phyloP scores from a whole-genome alignment of 306 rosid species.

The Vigna nakashimae region DNA sequence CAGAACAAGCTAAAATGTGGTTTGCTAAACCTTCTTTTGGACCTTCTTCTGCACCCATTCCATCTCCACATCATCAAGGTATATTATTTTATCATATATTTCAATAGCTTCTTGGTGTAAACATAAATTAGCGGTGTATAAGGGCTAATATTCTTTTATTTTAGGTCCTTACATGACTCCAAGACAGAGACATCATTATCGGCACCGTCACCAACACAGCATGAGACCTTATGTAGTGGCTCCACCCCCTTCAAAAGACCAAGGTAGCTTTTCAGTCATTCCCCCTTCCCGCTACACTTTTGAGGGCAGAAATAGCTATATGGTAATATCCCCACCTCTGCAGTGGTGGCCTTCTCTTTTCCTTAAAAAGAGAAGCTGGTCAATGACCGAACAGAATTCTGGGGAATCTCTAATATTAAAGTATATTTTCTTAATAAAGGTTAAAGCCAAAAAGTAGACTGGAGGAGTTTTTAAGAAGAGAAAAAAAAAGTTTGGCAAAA shows the following conservation, averaged over 20 bases:
- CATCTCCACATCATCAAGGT: conserved; percentile 78
- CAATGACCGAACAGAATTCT: background rate
- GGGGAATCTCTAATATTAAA: background rate
- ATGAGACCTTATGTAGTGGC: conserved; percentile 59
- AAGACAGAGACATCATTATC: conserved; percentile 46
- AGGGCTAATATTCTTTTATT: conserved; percentile 39
- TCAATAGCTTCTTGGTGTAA: conserved; percentile 12
- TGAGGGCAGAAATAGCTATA: background rate
- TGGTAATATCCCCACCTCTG: too few species aligned
- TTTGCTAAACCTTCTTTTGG: conserved; percentile 55
- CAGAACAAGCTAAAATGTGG: conserved; percentile 52
- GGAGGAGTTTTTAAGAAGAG: background rate
- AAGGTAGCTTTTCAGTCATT: conserved; percentile 55
- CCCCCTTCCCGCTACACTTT: background rate
- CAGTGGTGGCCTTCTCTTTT: background rate
- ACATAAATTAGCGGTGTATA: background rate
- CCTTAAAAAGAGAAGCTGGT: background rate
- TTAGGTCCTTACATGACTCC: conserved; percentile 63
- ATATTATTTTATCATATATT: conserved; percentile 29
- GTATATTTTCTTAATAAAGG: background rate
- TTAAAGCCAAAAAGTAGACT: background rate
- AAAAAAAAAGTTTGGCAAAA: background rate
- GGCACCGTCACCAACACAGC: conserved; percentile 56
- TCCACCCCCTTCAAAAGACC: conserved; percentile 76
- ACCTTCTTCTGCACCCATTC: conserved; percentile 58